A percentile compares a stretch with the other conserved stretches of the same genome.
Conservation (phyloP, 192 early-diverging fungal genomes). For the Coemansia sp. region DNA sequence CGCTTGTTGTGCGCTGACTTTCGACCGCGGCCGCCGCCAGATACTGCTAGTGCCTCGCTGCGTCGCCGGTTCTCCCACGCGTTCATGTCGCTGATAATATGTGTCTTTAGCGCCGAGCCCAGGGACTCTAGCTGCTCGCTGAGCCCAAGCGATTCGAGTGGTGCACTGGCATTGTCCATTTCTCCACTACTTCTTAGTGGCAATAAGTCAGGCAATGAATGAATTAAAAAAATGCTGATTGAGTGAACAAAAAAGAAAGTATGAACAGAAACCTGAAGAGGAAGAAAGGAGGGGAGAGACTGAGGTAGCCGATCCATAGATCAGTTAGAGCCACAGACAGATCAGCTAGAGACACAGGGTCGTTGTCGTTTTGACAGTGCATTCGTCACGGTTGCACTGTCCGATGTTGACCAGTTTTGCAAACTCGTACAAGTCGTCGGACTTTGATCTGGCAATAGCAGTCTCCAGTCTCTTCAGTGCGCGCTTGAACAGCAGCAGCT, state of each 20-base stretch:
- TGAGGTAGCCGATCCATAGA: background rate
- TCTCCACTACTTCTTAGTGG: background rate
- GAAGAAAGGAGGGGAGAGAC: background rate
- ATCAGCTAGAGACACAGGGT: background rate
- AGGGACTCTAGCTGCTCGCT: slow-evolving; percentile 27
- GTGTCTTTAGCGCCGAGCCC: slow-evolving; percentile 43
- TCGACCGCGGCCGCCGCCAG: slow-evolving; percentile 6
- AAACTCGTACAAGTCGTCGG: slow-evolving; percentile 19
- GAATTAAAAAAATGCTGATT: background rate
- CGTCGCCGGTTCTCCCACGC: slow-evolving; percentile 47
- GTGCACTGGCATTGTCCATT: background rate
- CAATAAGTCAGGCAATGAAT: background rate
- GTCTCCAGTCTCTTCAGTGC: slow-evolving; percentile 10
- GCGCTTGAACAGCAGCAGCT: slow-evolving; percentile 23
- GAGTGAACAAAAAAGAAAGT: background rate
- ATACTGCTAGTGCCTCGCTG: slow-evolving; percentile 16
- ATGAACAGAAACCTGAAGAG: background rate
- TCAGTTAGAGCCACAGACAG: background rate
- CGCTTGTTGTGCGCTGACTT: slow-evolving; percentile 21
- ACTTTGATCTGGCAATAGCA: background rate
- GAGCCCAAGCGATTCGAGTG: slow-evolving; percentile 10
- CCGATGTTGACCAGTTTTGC: slow-evolving; percentile 13
- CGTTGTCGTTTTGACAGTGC: background rate
- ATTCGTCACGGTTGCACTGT: slow-evolving; percentile 17
- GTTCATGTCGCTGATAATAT: slow-evolving; percentile 47